A percentile compares a stretch with the other conserved stretches of the same genome.
Conservation (phyloP, 768 basidiomycete species). For the Tephrocybe sp. region DNA sequence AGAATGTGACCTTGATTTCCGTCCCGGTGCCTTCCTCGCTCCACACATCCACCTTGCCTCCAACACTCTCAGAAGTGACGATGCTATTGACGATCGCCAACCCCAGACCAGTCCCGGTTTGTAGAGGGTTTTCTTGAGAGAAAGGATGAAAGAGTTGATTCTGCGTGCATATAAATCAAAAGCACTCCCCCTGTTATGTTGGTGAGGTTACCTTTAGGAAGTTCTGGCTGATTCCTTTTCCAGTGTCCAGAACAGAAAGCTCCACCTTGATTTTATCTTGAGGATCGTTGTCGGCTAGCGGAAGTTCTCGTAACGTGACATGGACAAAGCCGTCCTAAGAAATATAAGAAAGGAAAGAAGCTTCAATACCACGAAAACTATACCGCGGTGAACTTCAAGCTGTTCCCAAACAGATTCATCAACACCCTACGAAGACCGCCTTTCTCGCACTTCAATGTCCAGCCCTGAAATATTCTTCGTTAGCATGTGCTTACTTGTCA, state of each 20-base stretch:
- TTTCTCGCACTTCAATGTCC: conserved; percentile 86
- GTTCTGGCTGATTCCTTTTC: conserved; percentile 93
- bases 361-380: conserved; percentile 21
- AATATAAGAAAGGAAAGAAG: not conserved
- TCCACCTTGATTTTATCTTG: conserved; percentile 73
- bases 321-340: conserved; percentile 83
- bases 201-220: conserved; percentile 77
- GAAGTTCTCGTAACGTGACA: conserved; percentile 75
- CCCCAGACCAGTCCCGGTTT: conserved; percentile 91
- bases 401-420: conserved; percentile 96
- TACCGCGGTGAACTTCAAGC: conserved; percentile 88
- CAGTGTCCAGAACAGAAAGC: conserved; percentile 83
- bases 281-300: conserved; percentile 50
- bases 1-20: conserved; percentile 85
- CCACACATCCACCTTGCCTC: conserved; percentile 92
- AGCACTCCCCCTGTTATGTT: too few relatives aligned
- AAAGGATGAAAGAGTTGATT: conserved; percentile 97
- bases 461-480: conserved; percentile 53
- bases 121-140: conserved; percentile 93
- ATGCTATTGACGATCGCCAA: conserved; percentile 96
- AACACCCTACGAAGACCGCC: conserved; percentile 89
- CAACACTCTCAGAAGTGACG: conserved; percentile 79
- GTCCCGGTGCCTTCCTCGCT: conserved; percentile 90
- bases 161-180: too few relatives aligned
- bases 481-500: not conserved